Evolutionary conservation across 106 monocot genomes (phyloP), one percentile per base, ranked within the genome.

Genomic region (Dioscorea zingiberensis): DNA sequence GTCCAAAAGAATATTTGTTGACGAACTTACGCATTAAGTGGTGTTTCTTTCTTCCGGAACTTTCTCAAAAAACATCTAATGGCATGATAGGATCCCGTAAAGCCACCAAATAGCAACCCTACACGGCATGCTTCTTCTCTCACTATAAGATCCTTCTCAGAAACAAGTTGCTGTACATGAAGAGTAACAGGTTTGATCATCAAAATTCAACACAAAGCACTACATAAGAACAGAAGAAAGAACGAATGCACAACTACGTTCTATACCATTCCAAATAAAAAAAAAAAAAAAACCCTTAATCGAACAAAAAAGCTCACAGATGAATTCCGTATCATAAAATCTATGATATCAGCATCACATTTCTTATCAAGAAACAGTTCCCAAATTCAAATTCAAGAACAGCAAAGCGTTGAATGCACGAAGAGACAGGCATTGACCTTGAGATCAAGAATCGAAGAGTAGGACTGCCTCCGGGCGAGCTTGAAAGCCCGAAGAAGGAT

Each of bases 121-220:
- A 98, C 69, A 23, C 97, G 92, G 53, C 97, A 98, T 45, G 97
- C 97, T 76, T 98, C 97, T 78, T 98, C 97, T 78, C 97, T 93
- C 71, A 98, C 97, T 53, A 98, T 98, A 68, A 98, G 78, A 74
- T 98, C 97, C 66, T 98, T 86, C 79, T 98, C 97, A 47, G 97
- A 98, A 63, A 98, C 97, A 74, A 98, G 97, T 93, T 88, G 92
- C 92, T 98, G 86, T 66, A 65, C n/a, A 71, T 47, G 56, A 28
- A 74, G 53, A 69, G 51, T 45, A 82, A 59, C 65, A 58, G 19
- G 21, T 64, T 57, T 17, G 21, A 65, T n/a, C 18, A 38, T 38
- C 38, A 38, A 38, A n/a, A 10, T 38, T 6, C 0, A 38, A 38
- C 1, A 38, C 6, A 38, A 38, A 38, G 38, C 1, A 53, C 51